phyloP scores from a whole-genome alignment of 176 grass and related monocot species.

The Avena insularis region DNA sequence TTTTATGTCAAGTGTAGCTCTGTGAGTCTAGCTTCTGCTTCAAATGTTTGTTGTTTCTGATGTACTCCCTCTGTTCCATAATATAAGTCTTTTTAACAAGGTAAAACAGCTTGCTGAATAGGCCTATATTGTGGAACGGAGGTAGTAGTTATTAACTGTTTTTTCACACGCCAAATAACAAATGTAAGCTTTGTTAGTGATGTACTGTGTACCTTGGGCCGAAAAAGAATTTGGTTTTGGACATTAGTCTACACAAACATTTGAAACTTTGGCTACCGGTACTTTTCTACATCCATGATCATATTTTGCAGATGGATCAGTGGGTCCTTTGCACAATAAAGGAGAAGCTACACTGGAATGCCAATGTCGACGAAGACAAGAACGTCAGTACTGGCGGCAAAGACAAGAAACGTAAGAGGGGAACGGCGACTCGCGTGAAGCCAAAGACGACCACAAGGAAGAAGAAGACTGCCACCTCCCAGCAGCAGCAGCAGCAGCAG shows the following conservation, averaged over 20 bases:
- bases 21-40: not conserved
- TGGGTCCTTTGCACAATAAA: constrained; percentile 19
- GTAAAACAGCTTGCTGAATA: too few relatives aligned
- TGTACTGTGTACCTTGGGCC: not conserved
- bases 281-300: not conserved
- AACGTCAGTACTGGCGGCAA: not conserved
- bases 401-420: not conserved
- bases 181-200: not conserved
- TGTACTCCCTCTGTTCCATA: not conserved
- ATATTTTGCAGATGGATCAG: not conserved
- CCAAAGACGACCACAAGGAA: not conserved
- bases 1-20: not conserved
- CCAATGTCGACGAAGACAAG: not conserved
- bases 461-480: constrained; percentile 3
- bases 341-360: not conserved
- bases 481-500: not conserved
- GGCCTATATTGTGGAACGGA: too few relatives aligned
- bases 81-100: too few relatives aligned
- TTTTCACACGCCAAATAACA: not conserved
- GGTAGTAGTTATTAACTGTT: not conserved
- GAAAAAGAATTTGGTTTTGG: not conserved
- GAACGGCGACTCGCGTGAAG: not conserved
- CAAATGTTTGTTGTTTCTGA: not conserved
- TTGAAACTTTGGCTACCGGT: not conserved
- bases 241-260: not conserved